Conservation (phyloP, 2,329 filamentous ascomycete species). For the Metarhizium anisopliae region DNA sequence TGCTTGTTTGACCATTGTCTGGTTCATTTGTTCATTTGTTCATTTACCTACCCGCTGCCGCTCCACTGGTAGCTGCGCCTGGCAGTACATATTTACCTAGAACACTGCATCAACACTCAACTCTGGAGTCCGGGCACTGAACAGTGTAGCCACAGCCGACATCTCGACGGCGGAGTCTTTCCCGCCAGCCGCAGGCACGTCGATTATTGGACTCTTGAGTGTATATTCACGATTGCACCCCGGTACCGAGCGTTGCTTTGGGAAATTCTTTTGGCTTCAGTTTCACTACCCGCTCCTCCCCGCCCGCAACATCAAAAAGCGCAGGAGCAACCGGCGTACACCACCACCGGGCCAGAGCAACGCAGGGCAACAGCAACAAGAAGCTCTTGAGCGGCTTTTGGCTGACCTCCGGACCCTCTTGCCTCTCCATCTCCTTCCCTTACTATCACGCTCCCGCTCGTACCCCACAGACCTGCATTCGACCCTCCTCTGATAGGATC, state of each 20-base stretch:
- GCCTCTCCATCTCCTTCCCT: neutral
- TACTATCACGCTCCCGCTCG: conserved; percentile 1
- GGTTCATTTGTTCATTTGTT: neutral
- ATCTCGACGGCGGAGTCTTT: no score
- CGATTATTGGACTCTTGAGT: no score
- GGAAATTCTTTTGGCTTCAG: neutral
- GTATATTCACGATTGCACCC: no score
- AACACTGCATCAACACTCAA: neutral
- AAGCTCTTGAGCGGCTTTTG: neutral
- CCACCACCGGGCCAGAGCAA: neutral
- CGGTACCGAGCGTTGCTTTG: neutral
- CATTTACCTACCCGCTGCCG: neutral
- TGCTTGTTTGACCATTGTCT: neutral
- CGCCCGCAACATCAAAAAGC: no score
- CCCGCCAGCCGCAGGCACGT: no score
- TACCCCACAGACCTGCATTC: conserved; percentile 3
- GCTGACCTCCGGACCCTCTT: neutral
- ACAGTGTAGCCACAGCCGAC: neutral
- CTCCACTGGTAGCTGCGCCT: neutral
- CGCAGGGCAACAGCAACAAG: neutral
- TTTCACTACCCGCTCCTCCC: neutral
- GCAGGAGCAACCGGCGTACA: neutral
- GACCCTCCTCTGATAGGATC: conserved; percentile 5
- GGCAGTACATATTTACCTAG: neutral
- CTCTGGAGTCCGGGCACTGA: neutral